phyloP scores from a whole-genome alignment of 768 basidiomycete genomes.

The Russula sp. region DNA sequence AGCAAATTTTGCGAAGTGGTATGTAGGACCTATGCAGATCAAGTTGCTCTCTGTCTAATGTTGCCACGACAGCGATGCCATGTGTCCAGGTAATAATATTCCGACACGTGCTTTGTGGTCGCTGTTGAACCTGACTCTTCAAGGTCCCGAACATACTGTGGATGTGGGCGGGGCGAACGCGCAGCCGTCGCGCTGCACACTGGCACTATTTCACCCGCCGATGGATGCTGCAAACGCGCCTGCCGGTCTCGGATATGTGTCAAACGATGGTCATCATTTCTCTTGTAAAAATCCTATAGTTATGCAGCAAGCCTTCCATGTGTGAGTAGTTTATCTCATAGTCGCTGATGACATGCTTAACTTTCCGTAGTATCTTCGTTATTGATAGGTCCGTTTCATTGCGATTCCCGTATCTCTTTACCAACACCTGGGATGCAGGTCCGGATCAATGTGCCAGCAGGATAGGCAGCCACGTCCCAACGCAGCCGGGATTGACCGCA shows the following conservation, averaged over 20 bases:
- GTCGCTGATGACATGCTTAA: not conserved
- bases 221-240: conserved; percentile 29
- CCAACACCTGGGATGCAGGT: conserved; percentile 33
- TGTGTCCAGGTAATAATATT: conserved; percentile 41
- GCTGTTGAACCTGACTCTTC: not conserved
- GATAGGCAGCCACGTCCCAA: conserved; percentile 43
- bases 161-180: conserved; percentile 27
- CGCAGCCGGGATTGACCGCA: conserved; percentile 37
- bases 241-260: conserved; percentile 42
- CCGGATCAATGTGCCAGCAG: conserved; percentile 41
- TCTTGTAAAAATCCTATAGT: conserved; percentile 48
- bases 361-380: conserved; percentile 41
- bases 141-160: conserved; percentile 48
- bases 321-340: conserved; percentile 36
- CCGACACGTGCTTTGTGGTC: too few relatives aligned
- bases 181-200: conserved; percentile 47
- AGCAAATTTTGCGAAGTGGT: conserved; percentile 50
- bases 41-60: not conserved
- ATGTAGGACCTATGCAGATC: conserved; percentile 8
- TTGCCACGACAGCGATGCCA: conserved; percentile 36
- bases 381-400: conserved; percentile 45
- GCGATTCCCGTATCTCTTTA: conserved; percentile 27
- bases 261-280: conserved; percentile 52
- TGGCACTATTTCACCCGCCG: conserved; percentile 47
- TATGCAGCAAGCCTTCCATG: conserved; percentile 53